These are phyloP conservation scores for Wallacemonas collosoma DNA, from an alignment of 208 protist genomes.

Conservation along the genomic window DNA sequence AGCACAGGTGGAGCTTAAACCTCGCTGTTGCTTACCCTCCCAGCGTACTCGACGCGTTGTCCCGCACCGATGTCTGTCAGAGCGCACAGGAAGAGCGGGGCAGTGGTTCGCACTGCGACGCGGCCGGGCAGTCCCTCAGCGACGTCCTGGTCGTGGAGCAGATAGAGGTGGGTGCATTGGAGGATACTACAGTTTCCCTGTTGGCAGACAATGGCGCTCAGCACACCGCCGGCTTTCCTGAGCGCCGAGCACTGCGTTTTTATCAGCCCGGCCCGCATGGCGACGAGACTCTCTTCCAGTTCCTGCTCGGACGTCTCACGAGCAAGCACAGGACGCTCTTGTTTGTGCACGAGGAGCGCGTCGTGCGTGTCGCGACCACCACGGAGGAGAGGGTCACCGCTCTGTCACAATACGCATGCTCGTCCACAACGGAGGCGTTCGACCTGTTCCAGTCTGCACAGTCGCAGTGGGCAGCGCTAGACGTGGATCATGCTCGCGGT, in stretches of 20 bases:
- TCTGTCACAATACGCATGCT: neutral
- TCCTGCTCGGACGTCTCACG: conserved; percentile 26
- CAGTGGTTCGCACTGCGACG: no score
- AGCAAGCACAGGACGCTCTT: conserved; percentile 25
- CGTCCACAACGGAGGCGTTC: neutral
- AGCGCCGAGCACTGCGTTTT: neutral
- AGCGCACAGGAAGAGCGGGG: no score
- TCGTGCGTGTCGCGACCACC: conserved; percentile 23
- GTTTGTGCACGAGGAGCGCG: conserved; percentile 28
- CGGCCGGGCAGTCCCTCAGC: neutral
- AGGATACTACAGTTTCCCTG: neutral
- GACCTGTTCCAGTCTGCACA: neutral
- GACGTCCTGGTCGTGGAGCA: neutral
- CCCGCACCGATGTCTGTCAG: no score
- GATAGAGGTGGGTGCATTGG: conserved; percentile 7
- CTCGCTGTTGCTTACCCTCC: neutral
- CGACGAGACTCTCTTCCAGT: conserved; percentile 30
- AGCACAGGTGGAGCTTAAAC: conserved; percentile 1
- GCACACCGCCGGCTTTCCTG: neutral
- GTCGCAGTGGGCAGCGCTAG: neutral
- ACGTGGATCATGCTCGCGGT: no score
- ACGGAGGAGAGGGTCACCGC: neutral
- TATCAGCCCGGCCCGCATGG: conserved; percentile 1
- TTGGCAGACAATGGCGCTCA: conserved; percentile 2
- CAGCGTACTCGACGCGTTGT: neutral